Conservation (phyloP, 208 protist genomes). For the Blastocrithidia nonstop region DNA sequence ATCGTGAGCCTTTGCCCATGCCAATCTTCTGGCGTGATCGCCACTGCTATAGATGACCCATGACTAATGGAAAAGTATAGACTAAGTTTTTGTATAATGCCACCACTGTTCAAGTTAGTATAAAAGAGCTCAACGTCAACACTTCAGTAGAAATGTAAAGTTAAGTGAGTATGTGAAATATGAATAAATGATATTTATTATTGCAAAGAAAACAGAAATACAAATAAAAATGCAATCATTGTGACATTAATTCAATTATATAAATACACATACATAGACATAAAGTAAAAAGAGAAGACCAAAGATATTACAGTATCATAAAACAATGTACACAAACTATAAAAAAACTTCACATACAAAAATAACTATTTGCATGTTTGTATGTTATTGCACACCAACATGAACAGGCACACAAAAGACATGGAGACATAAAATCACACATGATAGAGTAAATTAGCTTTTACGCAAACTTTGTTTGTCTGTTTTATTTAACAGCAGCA, state of each 20-base stretch:
- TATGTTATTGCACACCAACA: not conserved
- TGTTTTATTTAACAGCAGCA: not conserved
- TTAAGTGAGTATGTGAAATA: no score
- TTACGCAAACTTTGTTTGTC: not conserved
- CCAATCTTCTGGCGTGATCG: slow-evolving; percentile 86
- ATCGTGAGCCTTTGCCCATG: slow-evolving; percentile 80
- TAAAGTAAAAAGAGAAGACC: slow-evolving; percentile 7
- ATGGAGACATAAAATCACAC: not conserved
- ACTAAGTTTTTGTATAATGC: no score
- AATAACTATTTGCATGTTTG: not conserved
- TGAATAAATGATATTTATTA: not conserved
- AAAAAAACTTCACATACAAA: slow-evolving; percentile 2
- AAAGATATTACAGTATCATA: slow-evolving; percentile 3
- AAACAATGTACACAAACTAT: not conserved
- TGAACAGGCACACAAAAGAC: not conserved
- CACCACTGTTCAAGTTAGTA: no score
- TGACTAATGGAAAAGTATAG: no score
- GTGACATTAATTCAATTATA: no score
- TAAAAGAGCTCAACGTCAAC: no score
- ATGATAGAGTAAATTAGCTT: not conserved
- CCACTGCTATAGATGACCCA: slow-evolving; percentile 88
- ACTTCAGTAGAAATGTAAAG: no score
- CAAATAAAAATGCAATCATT: no score
- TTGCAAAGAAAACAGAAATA: not conserved
- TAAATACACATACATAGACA: not conserved